Evolutionary conservation across 371 early-diverging fungal genomes (phyloP), one percentile per base, ranked within the genome.

Genomic region (Circinella umbellata): DNA sequence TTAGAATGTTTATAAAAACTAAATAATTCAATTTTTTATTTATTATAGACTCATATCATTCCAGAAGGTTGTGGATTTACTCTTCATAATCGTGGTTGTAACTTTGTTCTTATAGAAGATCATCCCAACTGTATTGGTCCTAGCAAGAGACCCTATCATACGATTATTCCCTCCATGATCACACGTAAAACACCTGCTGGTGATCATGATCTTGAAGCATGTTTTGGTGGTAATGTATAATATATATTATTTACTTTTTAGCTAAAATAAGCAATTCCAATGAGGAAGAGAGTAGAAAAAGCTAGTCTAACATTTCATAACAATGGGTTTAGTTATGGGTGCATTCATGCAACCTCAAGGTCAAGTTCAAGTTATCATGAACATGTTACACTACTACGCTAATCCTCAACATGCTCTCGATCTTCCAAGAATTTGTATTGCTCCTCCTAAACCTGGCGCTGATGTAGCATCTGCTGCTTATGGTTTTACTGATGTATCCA

Each of bases 101-200:
- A 89, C 67, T 95, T 95, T 73, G 80, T 81, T 6, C 71, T 94
- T 61, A 84, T 89, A 46, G 82, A 87, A 37, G 79, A 64, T 3
- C 85, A 88, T 76, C 88, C 91, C 10, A 95, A 95, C 75, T 81
- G 88, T 62, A 73, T 93, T 60, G 93, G 74, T 36, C 92, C 92
- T 3, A 63, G 73, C n/a, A 95, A 94, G 74, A 79, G 95, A n/a
- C 93, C 95, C 0, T 93, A 91, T 64, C 95, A 95, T 79, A 95
- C 95, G 1, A 93, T 95, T 48, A 92, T 94, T 61, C 93, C 92
- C 11, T 91, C 88, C 13, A 87, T 91, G 87, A 87, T 86, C 20
- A 88, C 89, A 3, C 71, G 70, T 37, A 80, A 73, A 57, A 67
- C 62, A n/a, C 37, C 66, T 0, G 69, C 73, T 11, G 73, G 77